Conservation (phyloP, 495 filamentous ascomycete genomes). For the Cairneyella variabilis region DNA sequence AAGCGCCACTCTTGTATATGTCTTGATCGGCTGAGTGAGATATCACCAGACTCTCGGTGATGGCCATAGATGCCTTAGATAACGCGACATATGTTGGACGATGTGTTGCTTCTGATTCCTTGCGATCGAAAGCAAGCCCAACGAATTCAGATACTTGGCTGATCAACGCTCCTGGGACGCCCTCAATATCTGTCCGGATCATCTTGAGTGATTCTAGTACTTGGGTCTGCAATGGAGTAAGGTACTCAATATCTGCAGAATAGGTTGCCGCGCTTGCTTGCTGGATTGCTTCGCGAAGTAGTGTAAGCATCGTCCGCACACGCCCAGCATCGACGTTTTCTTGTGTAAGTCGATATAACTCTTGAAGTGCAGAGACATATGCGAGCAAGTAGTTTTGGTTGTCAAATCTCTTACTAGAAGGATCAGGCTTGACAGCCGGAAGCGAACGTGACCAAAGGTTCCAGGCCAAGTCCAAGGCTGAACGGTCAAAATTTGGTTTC, state of each 20-base stretch:
- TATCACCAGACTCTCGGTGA: conserved; percentile 61
- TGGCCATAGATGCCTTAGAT: conserved; percentile 69
- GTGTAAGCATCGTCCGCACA: conserved; percentile 57
- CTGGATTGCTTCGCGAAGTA: conserved; percentile 53
- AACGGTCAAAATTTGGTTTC: conserved; percentile 46
- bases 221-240: conserved; percentile 72
- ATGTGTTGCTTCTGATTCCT: conserved; percentile 15
- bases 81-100: conserved; percentile 81
- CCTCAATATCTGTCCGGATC: conserved; percentile 63
- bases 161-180: conserved; percentile 65
- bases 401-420: conserved; percentile 45
- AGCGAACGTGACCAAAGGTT: conserved; percentile 64
- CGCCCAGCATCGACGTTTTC: conserved; percentile 54
- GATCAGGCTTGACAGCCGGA: conserved; percentile 41
- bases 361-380: conserved; percentile 71
- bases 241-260: conserved; percentile 76
- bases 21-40: conserved; percentile 58
- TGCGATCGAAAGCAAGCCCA: conserved; percentile 56
- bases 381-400: conserved; percentile 77
- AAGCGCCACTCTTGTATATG: conserved; percentile 60
- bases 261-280: conserved; percentile 68
- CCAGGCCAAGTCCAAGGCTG: conserved; percentile 63
- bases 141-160: conserved; percentile 64
- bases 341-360: conserved; percentile 78
- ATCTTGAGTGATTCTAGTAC: conserved; percentile 69